These are phyloP conservation scores for Lecanicillium sp. DNA, from an alignment of 2,329 filamentous ascomycete species.

Conservation along the genomic window DNA sequence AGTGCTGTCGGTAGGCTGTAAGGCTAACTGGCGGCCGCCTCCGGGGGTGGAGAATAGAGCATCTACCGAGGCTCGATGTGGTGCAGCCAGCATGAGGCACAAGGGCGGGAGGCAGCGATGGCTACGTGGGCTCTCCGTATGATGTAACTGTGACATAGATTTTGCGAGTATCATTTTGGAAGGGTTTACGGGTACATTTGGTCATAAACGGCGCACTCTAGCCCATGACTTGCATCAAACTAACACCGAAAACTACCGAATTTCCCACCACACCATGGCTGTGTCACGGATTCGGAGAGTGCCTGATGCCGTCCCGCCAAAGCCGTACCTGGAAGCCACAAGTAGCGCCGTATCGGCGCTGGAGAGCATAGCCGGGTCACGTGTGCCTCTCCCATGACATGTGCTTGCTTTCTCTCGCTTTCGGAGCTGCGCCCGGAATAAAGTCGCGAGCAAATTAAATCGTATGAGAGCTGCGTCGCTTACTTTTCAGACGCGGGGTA, in stretches of 20 bases:
- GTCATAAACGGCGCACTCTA: no score
- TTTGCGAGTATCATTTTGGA: no score
- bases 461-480: no score
- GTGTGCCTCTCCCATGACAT: constrained; percentile 2
- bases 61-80: constrained; percentile 6
- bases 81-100: constrained; percentile 3
- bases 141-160: not conserved
- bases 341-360: not conserved
- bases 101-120: constrained; percentile 7
- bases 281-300: not conserved
- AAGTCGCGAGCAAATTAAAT: no score
- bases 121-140: not conserved
- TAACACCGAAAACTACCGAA: no score
- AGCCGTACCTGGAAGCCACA: not conserved
- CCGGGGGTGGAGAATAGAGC: constrained; percentile 8
- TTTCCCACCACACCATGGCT: no score
- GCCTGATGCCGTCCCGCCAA: constrained; percentile 5
- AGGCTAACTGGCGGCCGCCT: constrained; percentile 6
- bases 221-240: not conserved
- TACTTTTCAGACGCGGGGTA: no score
- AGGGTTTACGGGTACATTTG: not conserved
- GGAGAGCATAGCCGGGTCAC: constrained; percentile 4
- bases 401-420: not conserved
- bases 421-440: no score
- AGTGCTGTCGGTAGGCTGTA: no score